Conservation (phyloP, 106 monocot species). For the Dendrobium nobile region DNA sequence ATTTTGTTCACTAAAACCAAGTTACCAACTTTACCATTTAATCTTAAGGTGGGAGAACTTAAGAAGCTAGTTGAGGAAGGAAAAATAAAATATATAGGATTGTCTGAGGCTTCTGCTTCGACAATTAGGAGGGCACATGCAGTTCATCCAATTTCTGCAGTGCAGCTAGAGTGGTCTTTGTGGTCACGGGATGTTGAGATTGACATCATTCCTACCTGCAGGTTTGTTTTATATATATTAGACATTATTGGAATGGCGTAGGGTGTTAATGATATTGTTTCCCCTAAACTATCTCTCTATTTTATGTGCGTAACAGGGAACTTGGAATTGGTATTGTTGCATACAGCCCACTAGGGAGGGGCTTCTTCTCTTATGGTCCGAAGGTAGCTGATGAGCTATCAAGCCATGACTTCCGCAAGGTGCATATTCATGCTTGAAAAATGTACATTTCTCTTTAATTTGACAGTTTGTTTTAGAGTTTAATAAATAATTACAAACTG, state of each 20-base stretch:
- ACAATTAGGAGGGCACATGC: constrained; percentile 49
- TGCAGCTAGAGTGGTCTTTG: constrained; percentile 55
- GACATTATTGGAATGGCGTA: too few species aligned
- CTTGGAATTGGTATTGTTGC: constrained; percentile 90
- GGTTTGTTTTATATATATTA: constrained; percentile 8
- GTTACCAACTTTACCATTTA: not conserved
- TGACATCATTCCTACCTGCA: constrained; percentile 45
- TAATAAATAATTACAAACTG: not conserved
- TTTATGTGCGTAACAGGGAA: constrained; percentile 32
- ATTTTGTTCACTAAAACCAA: not conserved
- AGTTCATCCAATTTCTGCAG: constrained; percentile 37
- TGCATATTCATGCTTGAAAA: constrained; percentile 6
- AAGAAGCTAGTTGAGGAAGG: constrained; percentile 47
- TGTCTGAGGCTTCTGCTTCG: constrained; percentile 34
- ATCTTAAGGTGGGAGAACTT: constrained; percentile 37
- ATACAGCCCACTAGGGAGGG: constrained; percentile 79
- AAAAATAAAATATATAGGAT: constrained; percentile 46
- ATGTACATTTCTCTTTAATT: too few species aligned
- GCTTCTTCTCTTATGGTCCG: constrained; percentile 56
- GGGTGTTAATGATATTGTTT: not conserved
- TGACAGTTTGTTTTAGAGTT: not conserved
- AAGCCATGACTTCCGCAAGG: constrained; percentile 52
- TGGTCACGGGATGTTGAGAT: constrained; percentile 64
- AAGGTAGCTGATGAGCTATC: constrained; percentile 28
- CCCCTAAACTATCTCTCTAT: not conserved